Evolutionary conservation across 208 protist genomes (phyloP).

Genomic region (Tritrichomonas foetus): DNA sequence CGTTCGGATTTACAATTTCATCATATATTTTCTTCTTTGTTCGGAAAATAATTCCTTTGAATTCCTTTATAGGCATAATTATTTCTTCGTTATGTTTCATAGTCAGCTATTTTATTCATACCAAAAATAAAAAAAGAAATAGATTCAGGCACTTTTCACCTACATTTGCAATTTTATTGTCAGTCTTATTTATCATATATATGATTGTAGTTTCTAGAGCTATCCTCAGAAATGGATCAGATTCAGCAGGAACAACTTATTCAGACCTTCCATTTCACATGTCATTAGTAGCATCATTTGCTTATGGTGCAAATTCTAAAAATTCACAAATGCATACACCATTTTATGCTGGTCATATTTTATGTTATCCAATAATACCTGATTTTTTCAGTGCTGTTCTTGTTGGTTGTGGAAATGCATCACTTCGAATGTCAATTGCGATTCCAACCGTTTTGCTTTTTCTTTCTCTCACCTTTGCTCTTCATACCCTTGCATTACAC

Average conservation of each 20-base stretch:
- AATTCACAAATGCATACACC: not conserved
- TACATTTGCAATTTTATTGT: too few relatives aligned
- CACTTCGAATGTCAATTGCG: not conserved
- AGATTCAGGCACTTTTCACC: too few relatives aligned
- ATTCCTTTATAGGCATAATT: too few relatives aligned
- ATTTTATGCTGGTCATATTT: not conserved
- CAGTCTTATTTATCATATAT: too few relatives aligned
- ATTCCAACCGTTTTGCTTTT: not conserved
- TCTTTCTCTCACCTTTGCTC: not conserved
- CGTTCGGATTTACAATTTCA: not conserved
- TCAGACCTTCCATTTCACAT: slow-evolving; percentile 13
- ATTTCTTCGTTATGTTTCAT: too few relatives aligned
- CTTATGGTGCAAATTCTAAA: not conserved
- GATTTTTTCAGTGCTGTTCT: not conserved
- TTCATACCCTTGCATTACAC: not conserved
- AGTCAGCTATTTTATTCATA: too few relatives aligned
- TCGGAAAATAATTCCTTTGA: not conserved
- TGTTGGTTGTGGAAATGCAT: not conserved
- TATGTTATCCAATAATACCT: not conserved
- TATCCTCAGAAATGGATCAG: not conserved
- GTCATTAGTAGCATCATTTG: not conserved
- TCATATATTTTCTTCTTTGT: not conserved
- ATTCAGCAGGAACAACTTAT: not conserved
- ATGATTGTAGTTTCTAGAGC: not conserved
- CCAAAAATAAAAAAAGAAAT: too few relatives aligned